Base-by-base conservation (phyloP, 2,329 filamentous ascomycete genomes). In the Zasmidium cellare region DNA sequence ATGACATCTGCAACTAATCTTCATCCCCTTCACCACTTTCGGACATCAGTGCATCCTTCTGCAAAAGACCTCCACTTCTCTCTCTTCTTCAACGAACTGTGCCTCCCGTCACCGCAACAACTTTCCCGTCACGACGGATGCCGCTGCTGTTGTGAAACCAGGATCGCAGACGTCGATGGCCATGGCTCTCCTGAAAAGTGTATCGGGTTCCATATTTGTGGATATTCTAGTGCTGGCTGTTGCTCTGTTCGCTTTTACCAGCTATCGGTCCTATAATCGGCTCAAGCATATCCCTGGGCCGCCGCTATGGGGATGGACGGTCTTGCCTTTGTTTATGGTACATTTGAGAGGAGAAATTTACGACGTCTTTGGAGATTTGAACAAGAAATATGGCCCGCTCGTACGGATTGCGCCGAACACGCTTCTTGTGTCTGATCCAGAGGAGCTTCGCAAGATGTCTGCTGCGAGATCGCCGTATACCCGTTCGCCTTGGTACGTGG, bases 211-310 rank as follows among this genome's bases (percentile, higher is more conserved):
- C 22, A 20, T 55, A 3, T 9, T 49, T 3, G 20, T 50, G 18
- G 25, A 23, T 25, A 18, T 19, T 38, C 1, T 50, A 6, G 28
- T 31, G 3, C 18, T 55, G 16, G 19, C 24, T 12, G 14, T 49
- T n/a, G 46, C 49, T 7, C n/a, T 48, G 25, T 59, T 55, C 22
- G 5, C 45, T 18, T 20, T 46, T 1, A 45, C 38, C 20, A 51
- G 46, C 19, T 35, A 35, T 23, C 57, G 47, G 14, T 49, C 53
- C 2, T 53, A 48, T 18, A 23, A 19, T 19, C 44, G 48, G 18
- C 53, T 59, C 19, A 35, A 47, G n/a, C 53, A 56, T n/a, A 56
- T 59, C 18, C 57, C 57, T 2, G 57, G 57, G 2, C 45, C 53
- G 31, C 9, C 47, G 51, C n/a, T 28, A 24, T 56, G 52, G 31